A percentile compares a stretch with the other conserved stretches of the same genome.
Evolutionary conservation across 163 green algal genomes (phyloP).

Genomic region (Chlorella variabilis): DNA sequence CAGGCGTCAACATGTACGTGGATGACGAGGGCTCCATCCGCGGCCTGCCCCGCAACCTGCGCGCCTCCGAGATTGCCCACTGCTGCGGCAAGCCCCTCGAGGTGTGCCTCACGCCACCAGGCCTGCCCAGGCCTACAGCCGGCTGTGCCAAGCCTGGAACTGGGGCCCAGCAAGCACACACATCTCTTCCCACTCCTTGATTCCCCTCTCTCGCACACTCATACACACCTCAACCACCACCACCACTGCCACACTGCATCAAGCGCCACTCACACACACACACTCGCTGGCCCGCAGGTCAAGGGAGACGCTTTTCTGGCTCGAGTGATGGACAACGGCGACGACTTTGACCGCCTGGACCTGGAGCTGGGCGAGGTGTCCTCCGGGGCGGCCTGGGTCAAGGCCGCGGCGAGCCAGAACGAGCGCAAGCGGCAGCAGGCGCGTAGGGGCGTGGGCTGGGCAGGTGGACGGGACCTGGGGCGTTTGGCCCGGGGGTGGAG

Average conservation of each 20-base stretch:
- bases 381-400: slow-evolving; percentile 76
- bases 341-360: slow-evolving; percentile 81
- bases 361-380: slow-evolving; percentile 74
- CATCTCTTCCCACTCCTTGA: too few species aligned
- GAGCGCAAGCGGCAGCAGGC: slow-evolving; percentile 39
- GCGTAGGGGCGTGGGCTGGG: background rate
- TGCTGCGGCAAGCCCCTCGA: slow-evolving; percentile 69
- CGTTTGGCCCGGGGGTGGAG: too few species aligned
- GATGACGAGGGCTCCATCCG: slow-evolving; percentile 76
- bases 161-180: too few species aligned
- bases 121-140: too few species aligned
- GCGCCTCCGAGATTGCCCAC: slow-evolving; percentile 74
- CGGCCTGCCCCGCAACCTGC: slow-evolving; percentile 69
- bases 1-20: slow-evolving; percentile 87
- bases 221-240: background rate
- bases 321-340: slow-evolving; percentile 84
- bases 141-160: too few species aligned
- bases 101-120: slow-evolving; percentile 36
- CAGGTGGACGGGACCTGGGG: too few species aligned
- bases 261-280: too few species aligned
- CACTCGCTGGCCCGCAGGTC: slow-evolving; percentile 62
- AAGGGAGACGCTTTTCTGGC: slow-evolving; percentile 86
- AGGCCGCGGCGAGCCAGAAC: slow-evolving; percentile 51
- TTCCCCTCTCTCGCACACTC: background rate
- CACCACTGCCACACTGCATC: too few species aligned